Evolutionary conservation across 2,329 filamentous ascomycete species (phyloP), one percentile per base, ranked within the genome.

Genomic region (Ophiostoma fasciatum): DNA sequence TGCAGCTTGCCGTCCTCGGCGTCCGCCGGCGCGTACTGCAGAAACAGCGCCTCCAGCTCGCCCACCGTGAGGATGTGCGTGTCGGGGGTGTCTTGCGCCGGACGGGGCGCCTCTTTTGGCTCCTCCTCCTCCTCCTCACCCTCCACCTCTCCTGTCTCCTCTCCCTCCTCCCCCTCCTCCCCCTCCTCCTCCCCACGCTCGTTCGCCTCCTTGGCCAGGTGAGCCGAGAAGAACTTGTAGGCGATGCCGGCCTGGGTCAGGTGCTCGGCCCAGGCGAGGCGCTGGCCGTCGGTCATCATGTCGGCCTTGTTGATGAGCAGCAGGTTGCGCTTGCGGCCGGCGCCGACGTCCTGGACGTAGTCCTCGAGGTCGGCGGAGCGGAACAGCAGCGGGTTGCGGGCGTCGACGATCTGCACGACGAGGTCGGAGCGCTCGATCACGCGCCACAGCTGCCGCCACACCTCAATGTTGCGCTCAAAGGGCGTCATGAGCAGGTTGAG

Each of bases 281-380:
- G 68, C 61, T 98, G 92, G 49, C 74, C 74, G 32, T 75, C 57
- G 2, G 87, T 93, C 82, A 98, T 87, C 90, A 98, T 94, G 60
- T 98, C 90, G 31, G 90, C 87, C 66, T 98, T 98, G 67, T 98
- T 98, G 52, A 98, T 88, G 37, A 98, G 65, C 38, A 98, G 57
- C 51, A 98, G 53, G 55, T 96, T 98, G 54, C 85, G 72, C 64
- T 98, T 96, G 53, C 74, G 78, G 20, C 22, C 34, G 2, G 75
- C 60, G 49, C 93, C 81, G 19, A 96, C 80, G 48, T 92, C 84
- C 60, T 94, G 92, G 49, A 98, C 90, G 48, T 98, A 98, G 46
- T 65, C 68, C 53, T 96, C 90, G 42, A 98, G 60, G 63, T 98
- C 90, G 48, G 92, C 88, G 5, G 82, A 94, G 39, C 92, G 74